Conservation (phyloP, 371 early-diverging fungal genomes). For the Synchytrium microbalum region DNA sequence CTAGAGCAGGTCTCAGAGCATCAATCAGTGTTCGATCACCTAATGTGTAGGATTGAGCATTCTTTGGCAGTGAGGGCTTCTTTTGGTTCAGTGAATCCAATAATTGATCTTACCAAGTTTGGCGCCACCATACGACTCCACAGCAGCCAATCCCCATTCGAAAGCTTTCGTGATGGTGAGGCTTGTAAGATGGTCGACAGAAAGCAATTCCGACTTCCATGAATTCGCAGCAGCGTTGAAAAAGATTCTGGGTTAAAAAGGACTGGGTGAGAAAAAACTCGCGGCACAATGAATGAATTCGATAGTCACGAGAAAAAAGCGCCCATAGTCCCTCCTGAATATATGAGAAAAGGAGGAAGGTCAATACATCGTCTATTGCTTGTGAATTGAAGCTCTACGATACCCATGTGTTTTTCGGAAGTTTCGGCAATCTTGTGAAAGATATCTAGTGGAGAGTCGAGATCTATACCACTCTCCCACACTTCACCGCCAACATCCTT, state of each 20-base stretch:
- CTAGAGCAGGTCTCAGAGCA: slow-evolving; percentile 60
- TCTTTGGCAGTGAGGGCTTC: too few relatives aligned
- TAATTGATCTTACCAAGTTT: too few relatives aligned
- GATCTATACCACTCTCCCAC: not conserved
- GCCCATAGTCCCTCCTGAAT: too few relatives aligned
- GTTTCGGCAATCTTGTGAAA: slow-evolving; percentile 42
- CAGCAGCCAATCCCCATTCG: slow-evolving; percentile 46
- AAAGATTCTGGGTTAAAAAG: not conserved
- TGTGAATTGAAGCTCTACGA: too few relatives aligned
- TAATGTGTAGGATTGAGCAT: too few relatives aligned
- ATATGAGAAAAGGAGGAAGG: too few relatives aligned
- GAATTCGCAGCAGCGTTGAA: slow-evolving; percentile 60
- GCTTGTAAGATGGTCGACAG: slow-evolving; percentile 7
- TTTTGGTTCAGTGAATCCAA: too few relatives aligned
- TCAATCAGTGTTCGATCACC: slow-evolving; percentile 79
- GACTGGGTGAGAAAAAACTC: slow-evolving; percentile 5
- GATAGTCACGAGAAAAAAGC: too few relatives aligned
- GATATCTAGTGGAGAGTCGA: slow-evolving; percentile 6
- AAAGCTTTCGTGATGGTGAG: slow-evolving; percentile 39
- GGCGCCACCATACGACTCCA: slow-evolving; percentile 63
- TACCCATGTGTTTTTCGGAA: slow-evolving; percentile 67
- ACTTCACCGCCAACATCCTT: not conserved
- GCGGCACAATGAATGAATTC: slow-evolving; percentile 59
- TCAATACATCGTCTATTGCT: too few relatives aligned
- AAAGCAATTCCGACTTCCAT: slow-evolving; percentile 46